Evolutionary conservation across 148 eudicot species (phyloP), one percentile per base, ranked within the genome.

Genomic region (Silene latifolia): DNA sequence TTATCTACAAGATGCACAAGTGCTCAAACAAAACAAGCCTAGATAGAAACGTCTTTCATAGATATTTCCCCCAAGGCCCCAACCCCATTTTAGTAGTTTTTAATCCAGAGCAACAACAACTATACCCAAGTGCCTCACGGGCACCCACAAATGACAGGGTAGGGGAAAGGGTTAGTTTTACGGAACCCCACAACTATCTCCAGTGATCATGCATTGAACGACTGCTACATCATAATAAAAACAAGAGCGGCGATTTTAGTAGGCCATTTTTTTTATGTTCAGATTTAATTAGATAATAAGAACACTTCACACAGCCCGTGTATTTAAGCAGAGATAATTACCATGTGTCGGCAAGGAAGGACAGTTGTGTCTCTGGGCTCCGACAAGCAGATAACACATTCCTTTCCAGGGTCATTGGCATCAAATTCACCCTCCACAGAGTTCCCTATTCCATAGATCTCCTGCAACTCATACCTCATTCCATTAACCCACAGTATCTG

Each of bases 331-430:
- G 47, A 69, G 73, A 77, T 66, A 72, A 29, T 79, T 88, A 90
- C 98, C 99, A 95, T 95, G 86, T 95, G 99, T 69, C 99, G 85
- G 80, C 99, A 95, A 6, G 98, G 99, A 62, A 95, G 98, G 54
- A 95, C 98, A 42, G 99, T 88, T 1, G 94, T 95, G 80, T 95
- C 99, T 72, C 90, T 84, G 51, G 99, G 99, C 79, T 92, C 99
- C 0, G 99, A 92, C 74, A 95, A 84, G 88, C 99, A 95, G 81
- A 95, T 90, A 70, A 95, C 99, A 74, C 99, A 95, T 79, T 92
- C 99, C 86, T 95, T 95, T 47, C 99, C 99, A 19, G 97, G 91
- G 77, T 92, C 98, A 85, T 87, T 91, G 67, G 76, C 88, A 73
- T 91, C 96, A 8, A 83, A 65, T 23, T 91, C 97, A 76, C 76